Base-by-base conservation (phyloP, 1,139 yeast species). In the Taphrina pruni region DNA sequence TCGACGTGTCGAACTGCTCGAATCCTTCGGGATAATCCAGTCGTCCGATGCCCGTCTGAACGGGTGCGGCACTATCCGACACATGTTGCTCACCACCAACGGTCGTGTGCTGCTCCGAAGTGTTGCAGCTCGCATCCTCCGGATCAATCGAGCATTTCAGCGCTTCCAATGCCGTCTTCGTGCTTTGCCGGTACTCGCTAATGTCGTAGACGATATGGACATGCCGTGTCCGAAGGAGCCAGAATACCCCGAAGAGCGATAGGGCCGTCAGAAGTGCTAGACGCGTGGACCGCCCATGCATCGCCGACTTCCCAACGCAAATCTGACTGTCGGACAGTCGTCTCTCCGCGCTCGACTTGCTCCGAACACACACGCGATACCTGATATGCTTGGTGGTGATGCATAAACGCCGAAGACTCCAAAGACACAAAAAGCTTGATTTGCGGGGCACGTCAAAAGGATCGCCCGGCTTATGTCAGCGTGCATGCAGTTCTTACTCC, bases 1-100 rank as follows among this genome's bases (percentile, higher is more conserved):
- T 39, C 17, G 62, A 58, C 21, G 62, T 58, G 43, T 58, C 62
- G 41, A 58, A 58, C 9, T 58, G 62, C 54, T 58, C n/a, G 62
- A 58, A 58, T 11, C 62, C 62, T 7, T 21, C 43, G 8, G 62
- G 62, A 36, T 58, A 58, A n/a, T 45, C 54, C 43, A 58, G 21
- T 5, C 21, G 51, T 32, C 60, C 50, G 6, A 45, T 6, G 3
- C 48, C 20, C 21, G 50, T 39, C 38, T 17, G 60, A 1, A 7
- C 36, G 7, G 46, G 50, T 35, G 57, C 43, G 3, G 35, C 36
- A 21, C 54, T 21, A 21, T 50, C 54, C 11, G 8, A 6, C 36
- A 11, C n/a, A 11, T 1, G 36, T 21, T 32, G 21, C 43, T 54
- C 21, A 17, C 21, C 17, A 26, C 32, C 32, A 26, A 26, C 32